A percentile compares a stretch with the other conserved stretches of the same genome.
Conservation (phyloP, 2,329 filamentous ascomycete genomes). For the Rugonectria rugulosa region DNA sequence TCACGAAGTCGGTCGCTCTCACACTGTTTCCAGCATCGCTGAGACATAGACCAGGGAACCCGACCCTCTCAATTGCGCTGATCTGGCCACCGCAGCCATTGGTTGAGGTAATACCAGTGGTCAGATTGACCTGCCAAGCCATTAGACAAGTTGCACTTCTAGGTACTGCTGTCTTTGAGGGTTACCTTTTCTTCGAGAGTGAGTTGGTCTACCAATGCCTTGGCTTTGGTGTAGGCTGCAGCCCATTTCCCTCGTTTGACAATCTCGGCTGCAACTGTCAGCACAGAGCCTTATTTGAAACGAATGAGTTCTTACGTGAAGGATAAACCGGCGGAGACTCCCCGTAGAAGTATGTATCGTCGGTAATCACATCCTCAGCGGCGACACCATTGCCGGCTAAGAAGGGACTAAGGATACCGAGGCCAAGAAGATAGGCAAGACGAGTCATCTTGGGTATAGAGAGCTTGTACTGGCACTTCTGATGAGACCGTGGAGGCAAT, state of each 20-base stretch:
- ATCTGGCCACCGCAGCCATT: conserved; percentile 5
- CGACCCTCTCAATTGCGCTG: not conserved
- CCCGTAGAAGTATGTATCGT: not conserved
- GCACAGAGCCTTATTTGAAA: not conserved
- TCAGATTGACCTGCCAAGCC: conserved; percentile 2
- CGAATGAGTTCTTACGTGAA: not conserved
- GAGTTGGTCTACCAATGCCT: not conserved
- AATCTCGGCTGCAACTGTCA: not conserved
- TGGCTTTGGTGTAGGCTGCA: not conserved
- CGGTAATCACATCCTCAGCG: not conserved
- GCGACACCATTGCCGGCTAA: not conserved
- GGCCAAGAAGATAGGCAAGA: not conserved
- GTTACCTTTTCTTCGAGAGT: conserved; percentile 6
- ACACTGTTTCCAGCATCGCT: not conserved
- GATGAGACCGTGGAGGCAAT: too few species aligned
- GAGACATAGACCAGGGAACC: conserved; percentile 8
- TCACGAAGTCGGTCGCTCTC: conserved; percentile 2
- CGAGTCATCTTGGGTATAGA: not conserved
- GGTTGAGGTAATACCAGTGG: not conserved
- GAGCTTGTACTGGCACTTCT: not conserved
- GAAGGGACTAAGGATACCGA: not conserved
- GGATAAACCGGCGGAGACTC: conserved; percentile 5
- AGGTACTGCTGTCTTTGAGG: too few species aligned
- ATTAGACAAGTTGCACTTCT: not conserved
- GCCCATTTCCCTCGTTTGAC: conserved; percentile 1